A percentile compares a stretch with the other conserved stretches of the same genome.
These are phyloP conservation scores for Beauveria medogensis DNA, from an alignment of 2,329 filamentous ascomycete genomes.

Conservation along the genomic window DNA sequence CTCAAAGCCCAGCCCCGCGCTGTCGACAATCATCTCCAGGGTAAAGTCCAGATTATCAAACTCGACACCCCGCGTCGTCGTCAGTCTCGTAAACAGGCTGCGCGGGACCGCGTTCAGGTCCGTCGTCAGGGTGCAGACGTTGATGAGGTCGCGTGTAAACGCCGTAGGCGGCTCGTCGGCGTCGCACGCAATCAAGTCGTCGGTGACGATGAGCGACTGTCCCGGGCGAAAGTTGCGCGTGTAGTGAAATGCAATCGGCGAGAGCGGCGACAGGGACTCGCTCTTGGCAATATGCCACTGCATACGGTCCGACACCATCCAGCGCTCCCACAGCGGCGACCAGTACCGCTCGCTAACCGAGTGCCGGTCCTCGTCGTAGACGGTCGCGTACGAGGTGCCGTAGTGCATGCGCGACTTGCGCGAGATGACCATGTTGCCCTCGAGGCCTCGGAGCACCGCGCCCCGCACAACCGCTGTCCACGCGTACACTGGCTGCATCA, in stretches of 20 bases:
- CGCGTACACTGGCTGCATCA: constrained; percentile 75
- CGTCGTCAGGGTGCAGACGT: constrained; percentile 74
- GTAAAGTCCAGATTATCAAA: constrained; percentile 79
- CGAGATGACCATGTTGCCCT: constrained; percentile 72
- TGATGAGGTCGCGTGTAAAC: constrained; percentile 54
- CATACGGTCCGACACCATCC: constrained; percentile 79
- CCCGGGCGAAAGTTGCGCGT: constrained; percentile 76
- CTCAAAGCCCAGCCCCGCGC: constrained; percentile 68
- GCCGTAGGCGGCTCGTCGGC: constrained; percentile 56
- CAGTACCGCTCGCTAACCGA: constrained; percentile 67
- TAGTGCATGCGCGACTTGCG: constrained; percentile 69
- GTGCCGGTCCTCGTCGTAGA: constrained; percentile 70
- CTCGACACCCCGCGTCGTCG: constrained; percentile 70
- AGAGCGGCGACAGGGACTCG: constrained; percentile 64
- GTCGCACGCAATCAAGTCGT: constrained; percentile 71
- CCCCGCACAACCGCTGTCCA: constrained; percentile 77
- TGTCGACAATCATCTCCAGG: constrained; percentile 75
- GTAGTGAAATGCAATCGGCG: constrained; percentile 75
- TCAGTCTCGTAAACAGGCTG: constrained; percentile 64
- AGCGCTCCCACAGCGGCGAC: constrained; percentile 71
- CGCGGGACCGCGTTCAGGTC: constrained; percentile 69
- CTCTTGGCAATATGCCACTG: constrained; percentile 82
- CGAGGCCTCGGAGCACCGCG: constrained; percentile 64
- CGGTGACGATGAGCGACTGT: constrained; percentile 68
- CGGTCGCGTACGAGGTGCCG: constrained; percentile 72